Conservation (phyloP, 129 eudicot genomes). For the Flaveria trinervia region DNA sequence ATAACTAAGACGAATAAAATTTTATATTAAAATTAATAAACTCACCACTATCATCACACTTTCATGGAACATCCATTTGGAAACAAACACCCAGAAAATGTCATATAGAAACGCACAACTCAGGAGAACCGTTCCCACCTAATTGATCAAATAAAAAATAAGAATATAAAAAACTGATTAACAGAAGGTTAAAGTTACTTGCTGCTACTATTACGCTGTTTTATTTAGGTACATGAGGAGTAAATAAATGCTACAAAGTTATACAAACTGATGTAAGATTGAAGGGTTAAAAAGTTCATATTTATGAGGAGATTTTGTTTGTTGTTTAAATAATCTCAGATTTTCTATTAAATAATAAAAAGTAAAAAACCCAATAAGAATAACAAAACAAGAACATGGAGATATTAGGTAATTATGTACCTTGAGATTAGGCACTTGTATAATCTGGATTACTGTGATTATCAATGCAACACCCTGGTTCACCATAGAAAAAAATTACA, state of each 20-base stretch:
- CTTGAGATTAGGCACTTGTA: constrained; percentile 95
- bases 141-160: constrained; percentile 19
- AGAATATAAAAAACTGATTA: not conserved
- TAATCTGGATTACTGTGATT: constrained; percentile 89
- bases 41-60: constrained; percentile 99
- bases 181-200: not conserved
- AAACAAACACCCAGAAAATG: constrained; percentile 94
- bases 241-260: not conserved
- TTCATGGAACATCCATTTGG: constrained; percentile 80
- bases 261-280: not conserved
- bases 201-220: not conserved
- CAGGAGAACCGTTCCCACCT: constrained; percentile 97
- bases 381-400: not conserved
- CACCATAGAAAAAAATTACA: constrained; percentile 7
- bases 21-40: constrained; percentile 2
- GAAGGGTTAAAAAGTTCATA: not conserved
- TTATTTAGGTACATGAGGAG: not conserved
- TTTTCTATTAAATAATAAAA: not conserved
- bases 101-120: constrained; percentile 94
- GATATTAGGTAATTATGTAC: constrained; percentile 33
- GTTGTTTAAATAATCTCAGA: constrained; percentile 1
- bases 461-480: constrained; percentile 91
- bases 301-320: too few relatives aligned
- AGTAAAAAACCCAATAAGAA: not conserved
- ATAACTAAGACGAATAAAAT: constrained; percentile 7